Percentiles rank a stretch among this genome's conserved stretches.
These are phyloP conservation scores for Myrica gale DNA, from an alignment of 306 rosid genomes.

Conservation along the genomic window DNA sequence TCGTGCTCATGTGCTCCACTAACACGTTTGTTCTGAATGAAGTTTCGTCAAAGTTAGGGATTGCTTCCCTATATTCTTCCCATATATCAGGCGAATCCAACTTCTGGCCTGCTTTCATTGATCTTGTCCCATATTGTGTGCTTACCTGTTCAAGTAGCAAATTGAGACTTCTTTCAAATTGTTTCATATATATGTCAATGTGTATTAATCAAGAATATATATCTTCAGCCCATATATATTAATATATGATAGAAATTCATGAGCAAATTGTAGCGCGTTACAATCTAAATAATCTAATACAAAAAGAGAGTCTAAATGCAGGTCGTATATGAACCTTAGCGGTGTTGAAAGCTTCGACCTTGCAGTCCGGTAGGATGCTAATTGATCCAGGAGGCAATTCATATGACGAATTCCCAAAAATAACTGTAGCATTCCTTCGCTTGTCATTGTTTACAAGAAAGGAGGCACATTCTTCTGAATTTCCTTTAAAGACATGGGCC, in stretches of 20 bases:
- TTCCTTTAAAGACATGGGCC: constrained; percentile 13
- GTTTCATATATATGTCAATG: too few relatives aligned
- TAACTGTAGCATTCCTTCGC: background rate
- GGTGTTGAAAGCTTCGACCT: constrained; percentile 15
- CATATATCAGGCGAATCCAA: background rate
- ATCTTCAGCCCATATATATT: too few relatives aligned
- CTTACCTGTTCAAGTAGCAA: background rate
- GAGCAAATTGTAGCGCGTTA: too few relatives aligned
- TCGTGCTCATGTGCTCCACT: constrained; percentile 7
- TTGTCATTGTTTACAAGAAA: constrained; percentile 13
- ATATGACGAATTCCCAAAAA: background rate
- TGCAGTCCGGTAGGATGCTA: constrained; percentile 18
- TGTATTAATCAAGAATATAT: too few relatives aligned
- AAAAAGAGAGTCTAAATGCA: too few relatives aligned
- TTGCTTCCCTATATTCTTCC: constrained; percentile 10
- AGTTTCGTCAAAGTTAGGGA: constrained; percentile 6
- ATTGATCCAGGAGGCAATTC: constrained; percentile 13
- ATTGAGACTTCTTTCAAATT: background rate
- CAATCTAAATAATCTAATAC: too few relatives aligned
- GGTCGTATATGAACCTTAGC: background rate
- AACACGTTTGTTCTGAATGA: background rate
- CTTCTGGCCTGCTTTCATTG: background rate
- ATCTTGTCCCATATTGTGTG: background rate
- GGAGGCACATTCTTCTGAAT: constrained; percentile 15
- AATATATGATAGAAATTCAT: too few relatives aligned